Evolutionary conservation across 2,329 filamentous ascomycete species (phyloP).

Genomic region (Trichoderma endophyticum): DNA sequence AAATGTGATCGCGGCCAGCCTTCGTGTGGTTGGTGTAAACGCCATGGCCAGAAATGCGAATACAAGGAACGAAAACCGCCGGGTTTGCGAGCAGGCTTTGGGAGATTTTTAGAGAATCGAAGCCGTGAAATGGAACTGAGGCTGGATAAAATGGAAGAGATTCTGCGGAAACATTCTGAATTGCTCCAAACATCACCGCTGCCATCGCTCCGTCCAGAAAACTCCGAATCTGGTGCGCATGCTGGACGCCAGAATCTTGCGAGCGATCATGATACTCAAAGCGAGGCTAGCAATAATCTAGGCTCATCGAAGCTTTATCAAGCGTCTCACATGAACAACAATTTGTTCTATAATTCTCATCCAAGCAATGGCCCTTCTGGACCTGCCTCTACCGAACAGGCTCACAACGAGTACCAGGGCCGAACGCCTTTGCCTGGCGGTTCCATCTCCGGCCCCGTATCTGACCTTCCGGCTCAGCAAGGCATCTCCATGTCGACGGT

Average conservation of each 20-base stretch:
- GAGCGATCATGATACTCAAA: conserved; percentile 56
- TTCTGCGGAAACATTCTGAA: conserved; percentile 62
- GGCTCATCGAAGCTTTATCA: conserved; percentile 48
- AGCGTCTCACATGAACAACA: conserved; percentile 54
- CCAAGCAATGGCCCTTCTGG: neutral
- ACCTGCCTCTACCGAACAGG: neutral
- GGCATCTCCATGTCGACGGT: conserved; percentile 54
- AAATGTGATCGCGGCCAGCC: conserved; percentile 76
- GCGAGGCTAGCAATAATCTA: conserved; percentile 48
- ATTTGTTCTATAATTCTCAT: conserved; percentile 36
- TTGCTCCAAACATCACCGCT: conserved; percentile 58
- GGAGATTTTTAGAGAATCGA: conserved; percentile 69
- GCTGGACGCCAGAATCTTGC: conserved; percentile 50
- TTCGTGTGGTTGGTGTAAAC: conserved; percentile 65
- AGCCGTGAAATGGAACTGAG: conserved; percentile 25
- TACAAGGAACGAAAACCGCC: conserved; percentile 69
- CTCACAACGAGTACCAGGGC: neutral
- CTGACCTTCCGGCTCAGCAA: conserved; percentile 44
- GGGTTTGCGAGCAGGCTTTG: conserved; percentile 64
- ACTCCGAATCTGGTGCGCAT: conserved; percentile 39
- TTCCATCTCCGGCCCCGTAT: conserved; percentile 32
- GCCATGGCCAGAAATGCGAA: conserved; percentile 61
- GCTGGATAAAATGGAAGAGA: conserved; percentile 64
- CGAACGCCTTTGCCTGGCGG: neutral
- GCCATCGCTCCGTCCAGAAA: conserved; percentile 32